These are phyloP conservation scores for Fusarium sp. DNA, from an alignment of 2,329 filamentous ascomycete genomes.

Conservation along the genomic window DNA sequence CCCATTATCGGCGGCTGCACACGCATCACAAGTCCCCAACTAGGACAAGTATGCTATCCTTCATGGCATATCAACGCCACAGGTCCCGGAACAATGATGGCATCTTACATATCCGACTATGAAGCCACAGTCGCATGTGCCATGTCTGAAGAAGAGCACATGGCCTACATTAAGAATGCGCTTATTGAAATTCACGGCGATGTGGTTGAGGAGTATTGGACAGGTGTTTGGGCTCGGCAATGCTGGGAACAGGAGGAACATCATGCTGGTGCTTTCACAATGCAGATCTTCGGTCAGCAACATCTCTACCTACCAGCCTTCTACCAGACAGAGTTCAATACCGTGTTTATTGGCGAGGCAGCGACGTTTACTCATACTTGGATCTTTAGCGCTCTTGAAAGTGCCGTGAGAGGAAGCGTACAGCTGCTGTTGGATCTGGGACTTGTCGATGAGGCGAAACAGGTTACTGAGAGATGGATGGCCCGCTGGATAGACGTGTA, in stretches of 20 bases:
- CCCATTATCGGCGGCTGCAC: conserved; percentile 75
- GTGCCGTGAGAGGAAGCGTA: conserved; percentile 65
- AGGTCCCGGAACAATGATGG: conserved; percentile 33
- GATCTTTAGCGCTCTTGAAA: conserved; percentile 64
- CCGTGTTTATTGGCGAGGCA: conserved; percentile 50
- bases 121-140: conserved; percentile 33
- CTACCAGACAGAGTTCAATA: conserved; percentile 67
- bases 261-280: conserved; percentile 67
- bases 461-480: conserved; percentile 69
- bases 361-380: conserved; percentile 70
- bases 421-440: conserved; percentile 68
- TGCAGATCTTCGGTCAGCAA: conserved; percentile 66
- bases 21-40: conserved; percentile 12
- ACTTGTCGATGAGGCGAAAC: conserved; percentile 71
- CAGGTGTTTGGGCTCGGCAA: conserved; percentile 67
- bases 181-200: conserved; percentile 43
- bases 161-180: conserved; percentile 36
- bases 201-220: conserved; percentile 66
- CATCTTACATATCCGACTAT: conserved; percentile 40
- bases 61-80: conserved; percentile 38
- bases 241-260: conserved; percentile 70
- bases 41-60: conserved; percentile 40
- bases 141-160: conserved; percentile 40
- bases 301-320: conserved; percentile 71
- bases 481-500: conserved; percentile 62